Base-by-base conservation (phyloP, 2,329 filamentous ascomycete genomes). In the Cladosporium phlei region DNA sequence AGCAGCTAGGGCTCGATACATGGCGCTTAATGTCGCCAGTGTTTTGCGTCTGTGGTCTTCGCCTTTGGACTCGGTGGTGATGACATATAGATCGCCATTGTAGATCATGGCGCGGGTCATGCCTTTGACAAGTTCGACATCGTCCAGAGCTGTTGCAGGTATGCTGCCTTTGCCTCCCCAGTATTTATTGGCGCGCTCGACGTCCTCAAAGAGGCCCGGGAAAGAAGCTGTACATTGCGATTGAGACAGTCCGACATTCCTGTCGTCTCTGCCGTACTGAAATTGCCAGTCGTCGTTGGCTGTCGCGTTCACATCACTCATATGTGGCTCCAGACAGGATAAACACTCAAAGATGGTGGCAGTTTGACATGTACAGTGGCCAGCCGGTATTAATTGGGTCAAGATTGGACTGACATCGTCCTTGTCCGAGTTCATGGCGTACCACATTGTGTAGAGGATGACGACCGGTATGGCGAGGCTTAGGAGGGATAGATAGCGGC, bases 1-100 rank as follows among this genome's bases (percentile, higher is more conserved):
- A 11, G 78, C 74, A 22, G 73, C 54, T 10, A 80, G 58, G 4
- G 76, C 75, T 49, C 73, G 70, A 57, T 79, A 64, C 52, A 81
- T 68, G 52, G 77, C 73, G 57, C 77, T 70, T 1, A 80, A 68
- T 8, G 72, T 70, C n/a, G 76, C 74, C 11, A 61, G 57, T 5
- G 56, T 55, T 14, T 65, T 63, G 11, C 57, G 55, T n/a, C 53
- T 45, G 29, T 57, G 46, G 20, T 53, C 54, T 17, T 49, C 49
- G 14, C 44, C 44, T 21, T 56, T 47, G 20, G 52, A 53, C 8
- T 52, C 59, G 4, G 55, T 51, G 6, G 62, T 57, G 4, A 66
- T 50, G 24, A 68, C 56, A 38, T 65, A 66, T 17, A 67, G 53
- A 59, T 69, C 19, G 20, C 58, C 51, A 25, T 61, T 52, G 40